A percentile compares a stretch with the other conserved stretches of the same genome.
phyloP scores from a whole-genome alignment of 2,329 filamentous ascomycete species.

The Hypoxylon sp. region DNA sequence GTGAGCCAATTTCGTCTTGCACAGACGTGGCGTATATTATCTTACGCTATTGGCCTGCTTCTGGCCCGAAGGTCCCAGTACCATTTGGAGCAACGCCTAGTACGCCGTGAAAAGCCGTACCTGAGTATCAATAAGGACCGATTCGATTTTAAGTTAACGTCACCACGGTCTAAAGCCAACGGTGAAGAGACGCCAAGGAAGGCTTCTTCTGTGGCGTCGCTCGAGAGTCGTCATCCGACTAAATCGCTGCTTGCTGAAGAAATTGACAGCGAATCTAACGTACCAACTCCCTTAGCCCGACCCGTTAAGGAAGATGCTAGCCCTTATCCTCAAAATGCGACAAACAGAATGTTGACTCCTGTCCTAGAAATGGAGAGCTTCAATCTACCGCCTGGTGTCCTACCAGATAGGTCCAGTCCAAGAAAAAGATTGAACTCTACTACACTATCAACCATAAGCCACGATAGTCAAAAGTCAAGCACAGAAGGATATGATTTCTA shows the following conservation, averaged over 20 bases:
- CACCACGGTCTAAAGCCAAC: constrained; percentile 28
- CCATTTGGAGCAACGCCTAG: constrained; percentile 61
- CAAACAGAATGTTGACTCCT: constrained; percentile 54
- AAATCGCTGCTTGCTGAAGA: constrained; percentile 63
- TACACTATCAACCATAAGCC: constrained; percentile 60
- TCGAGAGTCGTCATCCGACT: constrained; percentile 44
- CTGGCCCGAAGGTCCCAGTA: constrained; percentile 64
- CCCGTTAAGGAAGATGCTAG: constrained; percentile 54
- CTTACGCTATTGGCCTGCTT: constrained; percentile 63
- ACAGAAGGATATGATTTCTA: constrained; percentile 74
- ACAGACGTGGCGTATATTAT: constrained; percentile 70
- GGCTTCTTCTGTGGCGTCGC: constrained; percentile 45
- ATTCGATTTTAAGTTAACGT: constrained; percentile 24
- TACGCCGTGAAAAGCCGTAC: constrained; percentile 41
- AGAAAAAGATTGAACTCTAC: constrained; percentile 60
- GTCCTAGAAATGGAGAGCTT: constrained; percentile 62
- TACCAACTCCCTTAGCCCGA: constrained; percentile 66
- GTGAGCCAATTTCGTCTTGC: constrained; percentile 67
- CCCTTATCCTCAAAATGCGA: constrained; percentile 42
- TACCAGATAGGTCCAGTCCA: constrained; percentile 49
- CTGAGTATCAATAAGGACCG: constrained; percentile 19
- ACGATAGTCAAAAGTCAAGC: constrained; percentile 60
- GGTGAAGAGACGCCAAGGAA: constrained; percentile 42
- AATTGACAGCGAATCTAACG: constrained; percentile 69
- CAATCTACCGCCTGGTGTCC: constrained; percentile 57